phyloP scores from a whole-genome alignment of 306 rosid species.

The Vachellia collinsii region DNA sequence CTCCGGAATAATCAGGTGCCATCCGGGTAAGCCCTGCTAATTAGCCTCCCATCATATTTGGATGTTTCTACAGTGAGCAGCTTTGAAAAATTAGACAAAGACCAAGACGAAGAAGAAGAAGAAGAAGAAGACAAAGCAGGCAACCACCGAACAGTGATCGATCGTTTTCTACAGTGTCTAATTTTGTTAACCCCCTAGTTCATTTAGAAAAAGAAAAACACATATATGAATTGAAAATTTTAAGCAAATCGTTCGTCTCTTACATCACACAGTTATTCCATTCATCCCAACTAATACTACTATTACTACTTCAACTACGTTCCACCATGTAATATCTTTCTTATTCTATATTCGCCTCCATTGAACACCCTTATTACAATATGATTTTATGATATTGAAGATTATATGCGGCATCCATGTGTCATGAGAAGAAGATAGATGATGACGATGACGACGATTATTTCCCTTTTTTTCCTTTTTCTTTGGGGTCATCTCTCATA shows the following conservation, averaged over 20 bases:
- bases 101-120: background rate
- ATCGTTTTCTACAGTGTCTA: background rate
- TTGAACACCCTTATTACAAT: background rate
- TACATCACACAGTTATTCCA: background rate
- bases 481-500: too few species aligned
- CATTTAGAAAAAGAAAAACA: background rate
- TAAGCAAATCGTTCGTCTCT: background rate
- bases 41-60: conserved; percentile 16
- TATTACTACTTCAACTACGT: too few species aligned
- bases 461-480: too few species aligned
- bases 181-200: background rate
- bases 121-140: background rate
- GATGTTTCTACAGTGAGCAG: background rate
- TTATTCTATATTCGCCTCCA: background rate
- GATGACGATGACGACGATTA: background rate
- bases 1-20: conserved; percentile 55
- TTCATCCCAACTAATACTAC: background rate
- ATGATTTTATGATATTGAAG: background rate
- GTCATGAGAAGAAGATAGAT: background rate
- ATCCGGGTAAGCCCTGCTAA: conserved; percentile 50
- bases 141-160: background rate
- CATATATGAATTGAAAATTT: background rate
- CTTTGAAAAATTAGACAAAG: background rate
- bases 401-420: background rate
- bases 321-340: background rate